Conservation (phyloP, 2,329 filamentous ascomycete species). For the Hymenoscyphus repandus region DNA sequence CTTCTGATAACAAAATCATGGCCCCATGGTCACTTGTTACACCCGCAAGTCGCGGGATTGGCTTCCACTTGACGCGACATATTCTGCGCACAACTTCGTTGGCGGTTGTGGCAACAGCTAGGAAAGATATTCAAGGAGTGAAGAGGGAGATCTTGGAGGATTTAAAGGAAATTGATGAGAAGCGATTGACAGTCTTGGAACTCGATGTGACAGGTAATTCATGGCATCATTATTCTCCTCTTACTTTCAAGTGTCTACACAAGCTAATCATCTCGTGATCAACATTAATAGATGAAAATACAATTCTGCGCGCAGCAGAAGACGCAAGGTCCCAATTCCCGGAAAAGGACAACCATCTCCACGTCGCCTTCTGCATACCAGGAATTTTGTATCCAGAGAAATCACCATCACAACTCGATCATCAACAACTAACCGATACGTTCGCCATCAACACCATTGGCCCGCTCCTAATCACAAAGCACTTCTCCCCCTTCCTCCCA, state of each 20-base stretch:
- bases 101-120: slow-evolving; percentile 56
- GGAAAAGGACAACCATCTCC: slow-evolving; percentile 50
- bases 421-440: slow-evolving; percentile 57
- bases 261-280: neutral
- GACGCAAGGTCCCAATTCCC: slow-evolving; percentile 50
- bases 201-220: slow-evolving; percentile 51
- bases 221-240: neutral
- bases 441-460: slow-evolving; percentile 70
- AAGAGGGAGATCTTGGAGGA: slow-evolving; percentile 45
- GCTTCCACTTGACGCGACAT: slow-evolving; percentile 53
- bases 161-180: slow-evolving; percentile 37
- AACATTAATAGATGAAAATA: slow-evolving; percentile 47
- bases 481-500: slow-evolving; percentile 66
- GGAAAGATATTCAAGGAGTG: slow-evolving; percentile 45
- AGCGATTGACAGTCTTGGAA: slow-evolving; percentile 45
- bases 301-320: slow-evolving; percentile 51
- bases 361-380: slow-evolving; percentile 63
- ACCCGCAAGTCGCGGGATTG: slow-evolving; percentile 59
- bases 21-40: slow-evolving; percentile 39
- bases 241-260: neutral
- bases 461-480: slow-evolving; percentile 70
- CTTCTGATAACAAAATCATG: slow-evolving; percentile 13
- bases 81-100: slow-evolving; percentile 51
- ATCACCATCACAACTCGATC: slow-evolving; percentile 59
- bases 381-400: slow-evolving; percentile 72